phyloP scores from a whole-genome alignment of 2,329 filamentous ascomycete species.

The Nemania abortiva region DNA sequence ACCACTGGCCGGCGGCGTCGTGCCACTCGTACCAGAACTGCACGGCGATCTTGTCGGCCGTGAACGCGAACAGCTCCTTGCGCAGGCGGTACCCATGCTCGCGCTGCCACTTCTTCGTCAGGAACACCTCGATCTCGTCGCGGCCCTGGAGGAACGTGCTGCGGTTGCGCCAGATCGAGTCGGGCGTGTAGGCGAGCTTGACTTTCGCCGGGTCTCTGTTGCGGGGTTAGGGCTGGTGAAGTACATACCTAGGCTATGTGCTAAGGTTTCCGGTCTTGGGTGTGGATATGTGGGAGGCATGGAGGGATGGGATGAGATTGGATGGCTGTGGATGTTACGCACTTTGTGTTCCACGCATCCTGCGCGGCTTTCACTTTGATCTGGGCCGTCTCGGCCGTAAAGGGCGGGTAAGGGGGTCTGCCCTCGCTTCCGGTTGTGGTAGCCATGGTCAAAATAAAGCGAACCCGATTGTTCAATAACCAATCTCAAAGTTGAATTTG shows the following conservation, averaged over 20 bases:
- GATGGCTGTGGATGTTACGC: conserved; percentile 38
- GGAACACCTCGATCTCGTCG: conserved; percentile 73
- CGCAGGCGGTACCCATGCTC: conserved; percentile 80
- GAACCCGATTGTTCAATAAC: not conserved
- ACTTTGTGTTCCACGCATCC: conserved; percentile 84
- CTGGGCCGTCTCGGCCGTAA: conserved; percentile 76
- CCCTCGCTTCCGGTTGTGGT: conserved; percentile 38
- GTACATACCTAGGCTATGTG: no score
- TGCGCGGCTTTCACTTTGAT: conserved; percentile 88
- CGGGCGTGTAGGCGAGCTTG: conserved; percentile 78
- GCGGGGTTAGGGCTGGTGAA: not conserved
- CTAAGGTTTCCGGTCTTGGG: not conserved
- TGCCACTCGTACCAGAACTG: conserved; percentile 93
- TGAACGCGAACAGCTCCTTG: conserved; percentile 87
- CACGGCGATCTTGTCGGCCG: conserved; percentile 77
- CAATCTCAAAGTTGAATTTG: not conserved
- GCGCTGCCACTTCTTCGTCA: conserved; percentile 78
- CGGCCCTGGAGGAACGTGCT: conserved; percentile 76
- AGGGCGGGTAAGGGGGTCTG: conserved; percentile 73
- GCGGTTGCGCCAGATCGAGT: conserved; percentile 86
- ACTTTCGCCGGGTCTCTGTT: conserved; percentile 72
- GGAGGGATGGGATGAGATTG: not conserved
- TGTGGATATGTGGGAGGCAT: not conserved
- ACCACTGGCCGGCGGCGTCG: conserved; percentile 80
- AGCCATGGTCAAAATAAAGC: conserved; percentile 38